phyloP scores from a whole-genome alignment of 208 protist species.

The Crithidia mellificae region DNA sequence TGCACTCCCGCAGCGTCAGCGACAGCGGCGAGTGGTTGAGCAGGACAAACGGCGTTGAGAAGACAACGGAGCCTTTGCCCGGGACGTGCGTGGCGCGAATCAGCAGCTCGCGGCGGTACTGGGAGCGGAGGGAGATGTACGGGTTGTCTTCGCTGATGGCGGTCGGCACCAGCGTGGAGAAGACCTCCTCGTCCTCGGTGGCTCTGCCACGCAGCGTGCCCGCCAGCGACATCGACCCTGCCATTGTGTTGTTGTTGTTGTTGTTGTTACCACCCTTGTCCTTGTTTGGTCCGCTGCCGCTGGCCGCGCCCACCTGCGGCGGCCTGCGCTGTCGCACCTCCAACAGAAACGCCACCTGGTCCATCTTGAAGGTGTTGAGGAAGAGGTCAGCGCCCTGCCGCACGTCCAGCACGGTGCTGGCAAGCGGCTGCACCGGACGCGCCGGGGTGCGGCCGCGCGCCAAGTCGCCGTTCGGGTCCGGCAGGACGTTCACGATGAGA shows the following conservation, averaged over 20 bases:
- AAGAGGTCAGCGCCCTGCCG: conserved; percentile 40
- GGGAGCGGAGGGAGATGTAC: conserved; percentile 38
- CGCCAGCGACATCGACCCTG: not conserved
- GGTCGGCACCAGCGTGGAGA: conserved; percentile 25
- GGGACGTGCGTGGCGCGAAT: conserved; percentile 35
- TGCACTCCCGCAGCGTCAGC: conserved; percentile 67
- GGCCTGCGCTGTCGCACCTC: conserved; percentile 42
- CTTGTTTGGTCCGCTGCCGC: no score
- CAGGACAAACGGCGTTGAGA: conserved; percentile 69
- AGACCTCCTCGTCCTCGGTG: conserved; percentile 28
- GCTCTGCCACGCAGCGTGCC: not conserved
- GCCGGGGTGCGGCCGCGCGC: conserved; percentile 23
- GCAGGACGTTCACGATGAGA: conserved; percentile 44
- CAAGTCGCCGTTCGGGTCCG: conserved; percentile 23
- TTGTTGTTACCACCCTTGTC: conserved; percentile 6
- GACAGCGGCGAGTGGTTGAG: conserved; percentile 77
- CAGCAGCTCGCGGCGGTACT: conserved; percentile 41
- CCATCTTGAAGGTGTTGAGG: conserved; percentile 35
- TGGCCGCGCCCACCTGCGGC: not conserved
- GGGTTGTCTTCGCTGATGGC: conserved; percentile 17
- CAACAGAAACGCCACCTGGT: conserved; percentile 39
- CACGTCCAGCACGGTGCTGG: conserved; percentile 44
- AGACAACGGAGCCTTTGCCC: conserved; percentile 37
- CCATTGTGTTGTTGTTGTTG: not conserved
- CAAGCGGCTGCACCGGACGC: conserved; percentile 19